Conservation (phyloP, 495 filamentous ascomycete genomes). For the Sordaria brevicollis region DNA sequence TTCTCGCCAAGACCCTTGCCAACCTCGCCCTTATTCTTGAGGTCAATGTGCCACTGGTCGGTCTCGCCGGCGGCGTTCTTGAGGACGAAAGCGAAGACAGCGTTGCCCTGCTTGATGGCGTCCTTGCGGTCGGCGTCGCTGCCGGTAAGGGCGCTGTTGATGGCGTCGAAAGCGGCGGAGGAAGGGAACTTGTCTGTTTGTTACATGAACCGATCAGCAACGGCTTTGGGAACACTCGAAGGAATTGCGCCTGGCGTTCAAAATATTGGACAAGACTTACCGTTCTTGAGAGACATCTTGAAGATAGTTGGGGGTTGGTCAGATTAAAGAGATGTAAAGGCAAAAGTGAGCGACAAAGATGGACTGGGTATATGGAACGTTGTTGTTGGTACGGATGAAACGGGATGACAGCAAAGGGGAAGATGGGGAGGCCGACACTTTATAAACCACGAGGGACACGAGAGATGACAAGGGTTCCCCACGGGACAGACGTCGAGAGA, state of each 20-base stretch:
- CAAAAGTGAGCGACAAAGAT: background rate
- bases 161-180: slow-evolving; percentile 82
- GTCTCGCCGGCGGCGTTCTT: slow-evolving; percentile 76
- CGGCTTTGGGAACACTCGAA: background rate
- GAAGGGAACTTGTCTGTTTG: slow-evolving; percentile 73
- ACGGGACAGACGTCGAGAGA: background rate
- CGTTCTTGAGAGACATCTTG: slow-evolving; percentile 76
- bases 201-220: slow-evolving; percentile 1
- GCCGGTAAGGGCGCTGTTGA: slow-evolving; percentile 60
- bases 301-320: background rate
- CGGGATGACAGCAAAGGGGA: background rate
- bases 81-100: slow-evolving; percentile 81
- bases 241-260: too few relatives aligned
- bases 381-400: background rate
- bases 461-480: background rate
- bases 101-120: slow-evolving; percentile 76
- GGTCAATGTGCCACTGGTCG: slow-evolving; percentile 86
- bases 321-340: background rate
- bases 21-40: slow-evolving; percentile 81
- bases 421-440: background rate
- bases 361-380: background rate
- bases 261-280: too few relatives aligned
- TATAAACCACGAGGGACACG: background rate
- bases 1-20: slow-evolving; percentile 69
- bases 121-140: slow-evolving; percentile 70